Base-by-base conservation (phyloP, 768 basidiomycete species). In the Russula vinacea region DNA sequence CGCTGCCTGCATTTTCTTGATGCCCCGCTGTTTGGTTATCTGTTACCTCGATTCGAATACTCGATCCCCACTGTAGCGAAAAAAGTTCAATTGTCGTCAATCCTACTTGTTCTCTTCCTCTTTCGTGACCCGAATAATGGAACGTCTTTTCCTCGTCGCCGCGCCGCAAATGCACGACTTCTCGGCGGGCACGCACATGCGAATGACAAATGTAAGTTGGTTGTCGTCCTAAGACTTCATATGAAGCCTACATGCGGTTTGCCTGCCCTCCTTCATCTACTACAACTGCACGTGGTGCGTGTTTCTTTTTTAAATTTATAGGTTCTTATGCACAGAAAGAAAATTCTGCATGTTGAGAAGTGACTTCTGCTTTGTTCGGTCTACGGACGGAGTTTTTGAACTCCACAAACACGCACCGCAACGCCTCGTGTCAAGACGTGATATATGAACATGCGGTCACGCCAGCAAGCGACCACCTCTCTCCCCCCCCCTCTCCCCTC, bases 41-140 rank as follows among this genome's bases (percentile, higher is more conserved):
- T 58, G 45, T 56, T 42, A 29, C 49, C 62, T 52, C 32, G 55
- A 55, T 57, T 60, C 42, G 40, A 52, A 47, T 65, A 65, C 55
- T 35, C 35, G 53, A 55, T 61, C 59, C 22, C 16, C 11, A 39
- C 39, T 61, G 47, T 65, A 65, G 33, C 42, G n/a, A 55, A 49
- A 47, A 26, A 29, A 29, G 29, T 29, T 33, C 63, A 19, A 42
- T 60, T 55, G n/a, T 44, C 49, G 53, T 40, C 63, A 64, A 55
- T 64, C 57, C 26, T 32, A 51, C 62, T 44, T 37, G 37, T 52
- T 24, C 32, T 55, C 47, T 59, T 42, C 16, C n/a, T 35, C 8
- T 64, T 53, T 42, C 50, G 47, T 55, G 47, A 16, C 58, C 29
- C 42, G 50, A 33, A 40, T 60, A 16, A 58, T 53, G 50, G n/a